Percentiles rank a stretch among this genome's conserved stretches.
These are phyloP conservation scores for Carex scoparia DNA, from an alignment of 176 grass and related monocot genomes.

Conservation along the genomic window DNA sequence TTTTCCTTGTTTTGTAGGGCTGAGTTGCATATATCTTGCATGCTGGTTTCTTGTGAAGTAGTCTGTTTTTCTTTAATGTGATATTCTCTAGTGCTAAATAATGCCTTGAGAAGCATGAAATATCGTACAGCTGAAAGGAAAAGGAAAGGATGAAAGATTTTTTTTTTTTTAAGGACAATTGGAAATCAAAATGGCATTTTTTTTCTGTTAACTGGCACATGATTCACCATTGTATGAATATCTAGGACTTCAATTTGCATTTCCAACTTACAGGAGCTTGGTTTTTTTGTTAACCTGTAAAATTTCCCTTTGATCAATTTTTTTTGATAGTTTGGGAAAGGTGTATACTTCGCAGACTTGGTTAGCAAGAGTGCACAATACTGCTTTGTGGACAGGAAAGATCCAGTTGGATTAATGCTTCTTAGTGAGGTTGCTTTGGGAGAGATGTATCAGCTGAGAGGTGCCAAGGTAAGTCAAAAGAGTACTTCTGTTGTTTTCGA, in stretches of 20 bases:
- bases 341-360: constrained; percentile 90
- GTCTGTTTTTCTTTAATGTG: neutral
- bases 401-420: constrained; percentile 89
- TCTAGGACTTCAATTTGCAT: too few species aligned
- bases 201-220: neutral
- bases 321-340: constrained; percentile 84
- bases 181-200: neutral
- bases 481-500: neutral
- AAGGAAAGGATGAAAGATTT: too few species aligned
- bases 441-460: constrained; percentile 81
- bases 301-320: constrained; percentile 15
- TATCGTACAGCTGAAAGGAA: too few species aligned
- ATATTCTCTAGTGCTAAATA: neutral
- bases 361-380: constrained; percentile 98
- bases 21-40: neutral
- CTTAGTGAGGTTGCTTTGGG: constrained; percentile 96
- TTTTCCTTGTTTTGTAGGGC: neutral
- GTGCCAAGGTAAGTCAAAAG: constrained; percentile 57
- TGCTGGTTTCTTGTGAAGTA: neutral
- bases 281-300: constrained; percentile 26
- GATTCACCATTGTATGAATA: neutral
- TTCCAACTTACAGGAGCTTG: neutral
- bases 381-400: constrained; percentile 68
- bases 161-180: too few species aligned
- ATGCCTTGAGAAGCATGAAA: neutral